These are phyloP conservation scores for Mycoemilia scoparia DNA, from an alignment of 192 early-diverging fungal species.

Conservation along the genomic window DNA sequence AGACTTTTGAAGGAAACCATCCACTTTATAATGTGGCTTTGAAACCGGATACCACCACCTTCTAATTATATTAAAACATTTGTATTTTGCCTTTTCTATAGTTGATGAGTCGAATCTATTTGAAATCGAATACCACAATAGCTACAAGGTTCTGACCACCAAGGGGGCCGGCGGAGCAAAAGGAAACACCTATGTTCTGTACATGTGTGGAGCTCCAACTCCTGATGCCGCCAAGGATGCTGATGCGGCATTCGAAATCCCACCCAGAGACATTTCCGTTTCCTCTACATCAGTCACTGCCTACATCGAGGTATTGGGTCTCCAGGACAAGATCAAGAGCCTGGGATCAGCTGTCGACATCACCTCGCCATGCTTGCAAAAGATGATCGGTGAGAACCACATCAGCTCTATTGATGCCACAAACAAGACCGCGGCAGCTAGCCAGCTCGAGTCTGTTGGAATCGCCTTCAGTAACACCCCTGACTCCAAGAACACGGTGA, in stretches of 20 bases:
- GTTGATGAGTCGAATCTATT: slow-evolving; percentile 24
- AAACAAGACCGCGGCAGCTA: slow-evolving; percentile 11
- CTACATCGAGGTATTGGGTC: slow-evolving; percentile 27
- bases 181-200: slow-evolving; percentile 27
- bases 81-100: no score
- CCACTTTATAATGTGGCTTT: no score
- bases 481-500: slow-evolving; percentile 12
- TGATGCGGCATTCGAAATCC: slow-evolving; percentile 15
- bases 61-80: no score
- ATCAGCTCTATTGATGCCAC: slow-evolving; percentile 20
- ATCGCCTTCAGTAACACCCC: slow-evolving; percentile 19
- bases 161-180: no score
- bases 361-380: slow-evolving; percentile 28
- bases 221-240: slow-evolving; percentile 8
- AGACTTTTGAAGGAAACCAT: no score
- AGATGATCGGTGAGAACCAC: slow-evolving; percentile 12
- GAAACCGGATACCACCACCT: no score
- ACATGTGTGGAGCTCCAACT: slow-evolving; percentile 18
- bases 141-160: slow-evolving; percentile 25
- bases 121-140: slow-evolving; percentile 24
- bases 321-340: slow-evolving; percentile 19
- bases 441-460: slow-evolving; percentile 13
- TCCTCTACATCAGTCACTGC: slow-evolving; percentile 21
- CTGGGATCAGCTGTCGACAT: slow-evolving; percentile 22
- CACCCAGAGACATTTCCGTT: slow-evolving; percentile 16